Conservation (phyloP, 805 yeast species). For the Saturnispora zaruensis region DNA sequence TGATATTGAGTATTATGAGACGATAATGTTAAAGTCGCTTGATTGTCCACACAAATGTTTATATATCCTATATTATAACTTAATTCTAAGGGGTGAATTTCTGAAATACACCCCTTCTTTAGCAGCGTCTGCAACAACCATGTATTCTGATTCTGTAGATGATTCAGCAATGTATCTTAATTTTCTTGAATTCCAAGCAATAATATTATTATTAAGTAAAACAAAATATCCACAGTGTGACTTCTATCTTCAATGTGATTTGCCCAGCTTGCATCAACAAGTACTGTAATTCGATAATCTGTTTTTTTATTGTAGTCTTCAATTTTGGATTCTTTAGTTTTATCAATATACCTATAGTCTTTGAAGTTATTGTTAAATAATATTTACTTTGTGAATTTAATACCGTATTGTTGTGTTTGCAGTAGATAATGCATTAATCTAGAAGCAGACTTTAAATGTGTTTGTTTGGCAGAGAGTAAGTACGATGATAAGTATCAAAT, state of each 20-base stretch:
- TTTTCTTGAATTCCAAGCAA: neutral
- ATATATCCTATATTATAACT: neutral
- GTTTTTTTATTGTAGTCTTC: neutral
- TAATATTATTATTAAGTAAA: neutral
- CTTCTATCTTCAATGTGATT: neutral
- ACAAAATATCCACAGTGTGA: neutral
- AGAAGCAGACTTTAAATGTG: neutral
- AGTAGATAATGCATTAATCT: neutral
- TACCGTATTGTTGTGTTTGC: neutral
- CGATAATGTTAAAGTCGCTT: constrained; percentile 5
- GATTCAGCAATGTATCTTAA: neutral
- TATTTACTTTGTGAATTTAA: neutral
- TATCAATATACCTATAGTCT: neutral
- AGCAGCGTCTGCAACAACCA: neutral
- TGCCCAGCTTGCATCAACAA: neutral
- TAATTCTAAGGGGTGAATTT: neutral
- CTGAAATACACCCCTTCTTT: neutral
- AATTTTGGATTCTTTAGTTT: neutral
- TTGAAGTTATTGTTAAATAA: neutral
- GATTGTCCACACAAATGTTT: neutral
- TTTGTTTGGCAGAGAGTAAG: neutral
- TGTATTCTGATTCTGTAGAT: neutral
- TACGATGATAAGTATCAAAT: neutral
- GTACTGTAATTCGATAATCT: neutral
- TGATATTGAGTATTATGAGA: constrained; percentile 8